A percentile compares a stretch with the other conserved stretches of the same genome.
These are phyloP conservation scores for Aphanoascus verrucosus DNA, from an alignment of 2,329 filamentous ascomycete species.

Conservation along the genomic window DNA sequence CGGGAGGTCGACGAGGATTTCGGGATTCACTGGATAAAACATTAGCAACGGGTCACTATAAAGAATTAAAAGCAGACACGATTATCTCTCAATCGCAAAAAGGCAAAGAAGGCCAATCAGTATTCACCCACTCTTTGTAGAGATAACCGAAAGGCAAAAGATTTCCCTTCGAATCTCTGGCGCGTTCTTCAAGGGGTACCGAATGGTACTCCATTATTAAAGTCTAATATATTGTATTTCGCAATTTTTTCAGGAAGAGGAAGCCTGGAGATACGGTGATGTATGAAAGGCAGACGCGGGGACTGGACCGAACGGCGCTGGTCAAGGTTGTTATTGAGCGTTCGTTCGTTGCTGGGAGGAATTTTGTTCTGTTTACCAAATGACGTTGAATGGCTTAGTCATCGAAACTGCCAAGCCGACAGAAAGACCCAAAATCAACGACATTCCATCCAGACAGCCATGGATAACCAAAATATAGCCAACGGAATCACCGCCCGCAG, in stretches of 20 bases:
- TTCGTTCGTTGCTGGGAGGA: not conserved
- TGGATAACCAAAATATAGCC: not conserved
- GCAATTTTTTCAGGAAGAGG: not conserved
- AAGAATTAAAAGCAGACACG: not conserved
- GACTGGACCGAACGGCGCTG: not conserved
- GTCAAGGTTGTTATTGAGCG: not conserved
- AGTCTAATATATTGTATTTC: not conserved
- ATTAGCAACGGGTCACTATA: not conserved
- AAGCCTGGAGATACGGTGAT: not conserved
- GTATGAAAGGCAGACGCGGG: not conserved
- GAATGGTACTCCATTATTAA: constrained; percentile 52
- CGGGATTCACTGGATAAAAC: constrained; percentile 32
- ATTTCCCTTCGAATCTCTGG: constrained; percentile 48
- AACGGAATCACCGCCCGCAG: constrained; percentile 1
- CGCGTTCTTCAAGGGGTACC: constrained; percentile 53
- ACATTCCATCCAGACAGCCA: not conserved
- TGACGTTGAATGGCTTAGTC: not conserved
- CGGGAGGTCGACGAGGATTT: constrained; percentile 43
- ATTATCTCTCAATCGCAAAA: not conserved
- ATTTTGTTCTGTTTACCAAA: not conserved
- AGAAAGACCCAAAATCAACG: not conserved
- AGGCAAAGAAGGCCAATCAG: not conserved
- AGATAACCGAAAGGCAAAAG: constrained; percentile 54
- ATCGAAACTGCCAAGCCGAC: not conserved
- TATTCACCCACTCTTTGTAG: constrained; percentile 46